Evolutionary conservation across 148 eudicot genomes (phyloP).

Genomic region (Selenicereus undatus): DNA sequence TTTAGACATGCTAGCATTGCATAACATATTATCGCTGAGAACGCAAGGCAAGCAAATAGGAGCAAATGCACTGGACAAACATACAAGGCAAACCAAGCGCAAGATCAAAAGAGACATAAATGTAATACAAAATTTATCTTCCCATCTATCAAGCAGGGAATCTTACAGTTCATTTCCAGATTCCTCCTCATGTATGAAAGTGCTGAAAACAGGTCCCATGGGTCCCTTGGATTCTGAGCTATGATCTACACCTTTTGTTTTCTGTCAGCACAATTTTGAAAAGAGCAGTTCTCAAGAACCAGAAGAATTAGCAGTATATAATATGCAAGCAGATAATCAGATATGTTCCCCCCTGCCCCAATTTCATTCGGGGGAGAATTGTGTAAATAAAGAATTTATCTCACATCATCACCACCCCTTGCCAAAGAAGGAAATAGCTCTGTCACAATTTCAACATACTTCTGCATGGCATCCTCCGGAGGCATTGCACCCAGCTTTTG

Average conservation of each 20-base stretch:
- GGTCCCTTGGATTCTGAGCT: conserved; percentile 62
- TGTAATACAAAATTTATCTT: neutral
- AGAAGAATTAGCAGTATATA: neutral
- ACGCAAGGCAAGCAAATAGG: neutral
- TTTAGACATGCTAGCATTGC: neutral
- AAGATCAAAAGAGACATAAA: neutral
- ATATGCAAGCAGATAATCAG: neutral
- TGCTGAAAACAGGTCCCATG: conserved; percentile 99
- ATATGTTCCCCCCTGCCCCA: neutral
- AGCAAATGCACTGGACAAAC: conserved; percentile 6
- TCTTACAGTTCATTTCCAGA: conserved; percentile 79
- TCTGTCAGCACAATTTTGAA: conserved; percentile 38
- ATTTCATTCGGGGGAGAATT: neutral
- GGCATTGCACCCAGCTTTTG: conserved; percentile 97
- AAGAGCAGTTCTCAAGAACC: neutral
- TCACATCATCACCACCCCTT: conserved; percentile 62
- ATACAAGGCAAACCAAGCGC: neutral
- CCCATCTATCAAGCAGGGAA: conserved; percentile 18
- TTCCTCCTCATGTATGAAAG: conserved; percentile 77
- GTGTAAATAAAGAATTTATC: conserved; percentile 26
- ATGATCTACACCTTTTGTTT: conserved; percentile 42
- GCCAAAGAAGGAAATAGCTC: conserved; percentile 82
- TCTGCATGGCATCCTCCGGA: conserved; percentile 96
- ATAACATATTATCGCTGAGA: neutral
- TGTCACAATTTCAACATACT: conserved; percentile 76